These are phyloP conservation scores for Irpex sp. DNA, from an alignment of 1,284 basidiomycete species.

Conservation along the genomic window DNA sequence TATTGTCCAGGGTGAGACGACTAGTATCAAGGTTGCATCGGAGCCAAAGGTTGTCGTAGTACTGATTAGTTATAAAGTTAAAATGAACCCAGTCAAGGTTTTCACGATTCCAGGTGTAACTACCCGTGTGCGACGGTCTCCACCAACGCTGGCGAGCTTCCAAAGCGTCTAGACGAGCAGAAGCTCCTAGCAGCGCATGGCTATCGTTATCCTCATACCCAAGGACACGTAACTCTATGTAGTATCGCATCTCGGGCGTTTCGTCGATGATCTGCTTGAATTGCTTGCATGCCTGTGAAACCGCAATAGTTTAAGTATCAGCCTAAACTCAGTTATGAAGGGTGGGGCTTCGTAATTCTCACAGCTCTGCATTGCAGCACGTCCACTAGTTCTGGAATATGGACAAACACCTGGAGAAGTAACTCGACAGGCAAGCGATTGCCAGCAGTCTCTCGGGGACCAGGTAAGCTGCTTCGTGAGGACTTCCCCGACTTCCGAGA, in stretches of 20 bases:
- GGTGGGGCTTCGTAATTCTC: background rate
- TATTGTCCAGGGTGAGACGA: background rate
- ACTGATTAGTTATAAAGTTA: background rate
- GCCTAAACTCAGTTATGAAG: too few relatives aligned
- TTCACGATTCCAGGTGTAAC: background rate
- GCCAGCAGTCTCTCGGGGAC: background rate
- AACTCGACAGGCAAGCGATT: background rate
- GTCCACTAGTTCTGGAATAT: background rate
- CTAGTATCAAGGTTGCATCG: background rate
- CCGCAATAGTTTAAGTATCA: background rate
- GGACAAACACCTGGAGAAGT: background rate
- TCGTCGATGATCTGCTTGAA: background rate
- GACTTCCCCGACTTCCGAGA: background rate
- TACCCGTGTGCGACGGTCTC: background rate
- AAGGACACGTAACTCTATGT: background rate
- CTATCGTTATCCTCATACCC: background rate
- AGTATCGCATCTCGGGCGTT: background rate
- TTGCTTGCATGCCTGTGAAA: background rate
- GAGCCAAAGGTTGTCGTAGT: background rate
- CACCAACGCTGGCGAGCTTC: background rate
- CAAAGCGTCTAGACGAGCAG: background rate
- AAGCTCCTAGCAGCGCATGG: background rate
- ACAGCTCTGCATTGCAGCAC: background rate
- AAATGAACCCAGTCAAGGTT: background rate
- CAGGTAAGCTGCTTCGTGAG: background rate